Base-by-base conservation (phyloP, 2,329 filamentous ascomycete species). In the Hypoxylon sp. region DNA sequence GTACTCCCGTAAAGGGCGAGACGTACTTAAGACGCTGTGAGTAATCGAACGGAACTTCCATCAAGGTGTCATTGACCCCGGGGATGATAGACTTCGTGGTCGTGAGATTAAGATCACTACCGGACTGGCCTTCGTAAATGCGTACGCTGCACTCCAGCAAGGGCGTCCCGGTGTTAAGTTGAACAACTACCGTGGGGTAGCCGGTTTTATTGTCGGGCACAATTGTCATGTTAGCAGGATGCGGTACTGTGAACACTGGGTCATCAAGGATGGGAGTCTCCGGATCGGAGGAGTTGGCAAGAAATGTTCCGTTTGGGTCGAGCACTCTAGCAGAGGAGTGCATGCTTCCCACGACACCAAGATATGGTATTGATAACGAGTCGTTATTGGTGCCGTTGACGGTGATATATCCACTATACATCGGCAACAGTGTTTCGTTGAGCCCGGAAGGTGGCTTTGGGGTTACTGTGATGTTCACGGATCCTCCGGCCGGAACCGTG, bases 1-100 rank as follows among this genome's bases (percentile, higher is more conserved):
- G 59, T 10, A 72, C 30, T n/a, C 77, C 77, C 11, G 50, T 48
- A 14, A 68, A 66, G 27, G 33, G 46, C 46, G 46, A 50, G 14
- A 50, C 27, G 8, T 50, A 50, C 3, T 50, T 6, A 50, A 11
- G 7, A 14, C 46, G 46, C 46, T 50, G 46, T 14, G 46, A 50
- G 27, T 30, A 50, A 4, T 50, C 46, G 51, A 25, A 25, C 42
- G 7, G 35, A 20, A n/a, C 22, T 8, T 46, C 64, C 13, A 17
- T 1, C 2, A 37, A 6, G 7, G 53, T 59, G n/a, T 60, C 56
- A 33, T 62, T 59, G 6, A 6, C n/a, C 14, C 6, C 8, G 22
- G 14, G 22, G 27, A 17, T 5, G 22, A 50, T 27, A 1, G 30
- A 2, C 6, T 27, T 31, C 7, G 22, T 30, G 13, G 46, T 49